These are phyloP conservation scores for Chlorophyllum brunneum DNA, from an alignment of 768 basidiomycete genomes.

Conservation along the genomic window DNA sequence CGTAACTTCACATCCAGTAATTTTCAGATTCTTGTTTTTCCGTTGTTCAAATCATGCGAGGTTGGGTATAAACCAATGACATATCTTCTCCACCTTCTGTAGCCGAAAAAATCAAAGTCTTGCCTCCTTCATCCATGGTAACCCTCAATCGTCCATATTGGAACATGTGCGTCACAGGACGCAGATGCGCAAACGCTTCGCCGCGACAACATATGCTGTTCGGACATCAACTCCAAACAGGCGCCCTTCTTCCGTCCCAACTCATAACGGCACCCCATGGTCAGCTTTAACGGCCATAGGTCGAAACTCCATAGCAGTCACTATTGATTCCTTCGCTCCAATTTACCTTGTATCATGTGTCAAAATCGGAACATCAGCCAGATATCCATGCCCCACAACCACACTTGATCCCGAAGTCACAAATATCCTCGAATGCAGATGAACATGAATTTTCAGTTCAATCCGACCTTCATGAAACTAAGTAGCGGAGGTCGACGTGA, in stretches of 20 bases:
- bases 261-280: constrained; percentile 69
- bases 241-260: constrained; percentile 89
- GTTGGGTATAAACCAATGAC: constrained; percentile 41
- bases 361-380: constrained; percentile 41
- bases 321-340: constrained; percentile 61
- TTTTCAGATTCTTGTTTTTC: constrained; percentile 81
- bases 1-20: constrained; percentile 76
- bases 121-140: constrained; percentile 82
- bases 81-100: constrained; percentile 35
- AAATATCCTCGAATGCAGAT: constrained; percentile 53
- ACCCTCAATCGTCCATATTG: constrained; percentile 70
- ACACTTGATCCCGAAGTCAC: constrained; percentile 55
- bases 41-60: constrained; percentile 61
- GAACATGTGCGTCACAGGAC: constrained; percentile 69
- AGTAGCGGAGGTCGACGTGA: constrained; percentile 51
- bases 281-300: constrained; percentile 42
- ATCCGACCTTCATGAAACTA: constrained; percentile 32
- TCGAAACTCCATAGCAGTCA: constrained; percentile 78
- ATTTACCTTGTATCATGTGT: constrained; percentile 60
- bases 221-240: constrained; percentile 77
- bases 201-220: constrained; percentile 51
- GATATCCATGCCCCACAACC: constrained; percentile 52
- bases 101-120: constrained; percentile 70
- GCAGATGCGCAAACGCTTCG: constrained; percentile 60
- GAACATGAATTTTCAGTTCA: constrained; percentile 53